Percentiles rank a stretch among this genome's conserved stretches.
These are phyloP conservation scores for Phyllostachys edulis DNA, from an alignment of 176 grass and related monocot genomes.

Conservation along the genomic window DNA sequence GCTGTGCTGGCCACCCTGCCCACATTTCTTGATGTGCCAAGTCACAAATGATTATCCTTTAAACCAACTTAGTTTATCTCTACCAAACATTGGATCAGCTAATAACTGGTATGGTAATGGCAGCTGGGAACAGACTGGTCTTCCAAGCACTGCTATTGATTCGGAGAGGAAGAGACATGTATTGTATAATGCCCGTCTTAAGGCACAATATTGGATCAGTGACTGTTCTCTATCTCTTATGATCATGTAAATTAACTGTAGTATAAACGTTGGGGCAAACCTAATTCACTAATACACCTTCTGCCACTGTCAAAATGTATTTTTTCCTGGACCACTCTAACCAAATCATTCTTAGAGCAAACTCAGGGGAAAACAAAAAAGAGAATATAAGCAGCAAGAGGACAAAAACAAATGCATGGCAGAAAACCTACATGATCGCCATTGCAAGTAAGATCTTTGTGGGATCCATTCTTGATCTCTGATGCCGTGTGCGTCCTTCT, in stretches of 20 bases:
- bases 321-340: not conserved
- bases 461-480: constrained; percentile 82
- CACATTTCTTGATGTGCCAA: not conserved
- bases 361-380: not conserved
- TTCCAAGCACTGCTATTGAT: not conserved
- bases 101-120: not conserved
- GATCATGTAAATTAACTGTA: constrained; percentile 23
- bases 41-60: not conserved
- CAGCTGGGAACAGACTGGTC: not conserved
- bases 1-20: not conserved
- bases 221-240: not conserved
- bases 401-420: not conserved
- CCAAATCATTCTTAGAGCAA: not conserved
- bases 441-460: constrained; percentile 87
- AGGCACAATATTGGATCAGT: not conserved
- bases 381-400: not conserved
- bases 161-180: not conserved
- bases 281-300: constrained; percentile 11
- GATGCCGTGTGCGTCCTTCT: constrained; percentile 66
- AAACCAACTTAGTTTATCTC: not conserved
- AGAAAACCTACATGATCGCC: constrained; percentile 76
- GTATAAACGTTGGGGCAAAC: not conserved
- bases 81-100: not conserved
- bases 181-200: not conserved
- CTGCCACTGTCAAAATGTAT: not conserved